Evolutionary conservation across 2,329 filamentous ascomycete genomes (phyloP), one percentile per base, ranked within the genome.

Genomic region (Endothia cerciana): DNA sequence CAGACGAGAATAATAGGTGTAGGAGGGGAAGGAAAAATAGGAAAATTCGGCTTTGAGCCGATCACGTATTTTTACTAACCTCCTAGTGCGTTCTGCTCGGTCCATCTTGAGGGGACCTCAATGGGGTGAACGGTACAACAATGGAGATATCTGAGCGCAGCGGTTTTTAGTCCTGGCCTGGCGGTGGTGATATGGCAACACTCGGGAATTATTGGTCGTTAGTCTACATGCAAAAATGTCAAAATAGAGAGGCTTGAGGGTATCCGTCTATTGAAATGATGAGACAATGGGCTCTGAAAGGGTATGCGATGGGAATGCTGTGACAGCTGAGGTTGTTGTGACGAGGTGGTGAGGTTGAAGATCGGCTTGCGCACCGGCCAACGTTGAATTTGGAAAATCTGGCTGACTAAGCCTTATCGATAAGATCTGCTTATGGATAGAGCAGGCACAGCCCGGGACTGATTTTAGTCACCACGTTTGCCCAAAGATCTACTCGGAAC

Each of bases 21-120:
- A 59, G 40, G 30, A 64, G 10, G 17, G 17, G n/a, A 6, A 45
- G 17, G 7, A 51, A 62, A 40, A 60, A 40, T 8, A 25, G 13
- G n/a, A 28, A 22, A 41, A 36, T 58, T 61, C 36, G 38, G 36
- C 40, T 43, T 47, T 6, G 2, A 19, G 41, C 17, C 10, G 0
- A 30, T n/a, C 10, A 57, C n/a, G 3, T 22, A 15, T 33, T 38
- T 53, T 56, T 3, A 68, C 66, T 66, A 6, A 68, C 66, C 66
- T 68, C 60, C 66, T 65, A 55, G 63, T 68, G 43, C 63, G 66
- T 11, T 65, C 66, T 60, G 65, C 62, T 13, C 66, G 63, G 47
- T 68, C 66, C 66, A 68, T 68, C n/a, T 15, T 62, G 64, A 43
- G 56, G 47, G 30, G 65, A 22, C 36, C 33, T 25, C 36, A 28